Conservation (phyloP, 306 rosid genomes). For the Vigna reflexopilosa region DNA sequence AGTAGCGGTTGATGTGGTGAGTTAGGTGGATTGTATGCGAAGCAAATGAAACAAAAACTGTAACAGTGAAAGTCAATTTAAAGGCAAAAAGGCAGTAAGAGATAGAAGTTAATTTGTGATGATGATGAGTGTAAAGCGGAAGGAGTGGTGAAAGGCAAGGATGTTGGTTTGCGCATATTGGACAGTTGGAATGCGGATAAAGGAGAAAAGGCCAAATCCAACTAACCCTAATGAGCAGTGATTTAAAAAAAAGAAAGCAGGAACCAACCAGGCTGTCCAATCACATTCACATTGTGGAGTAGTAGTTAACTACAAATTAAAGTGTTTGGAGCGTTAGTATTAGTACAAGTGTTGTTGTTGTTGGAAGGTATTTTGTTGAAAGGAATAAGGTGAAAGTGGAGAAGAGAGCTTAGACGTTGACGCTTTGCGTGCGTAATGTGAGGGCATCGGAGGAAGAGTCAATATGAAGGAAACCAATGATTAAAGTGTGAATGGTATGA, state of each 20-base stretch:
- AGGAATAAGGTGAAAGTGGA: slow-evolving; percentile 12
- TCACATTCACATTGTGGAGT: slow-evolving; percentile 24
- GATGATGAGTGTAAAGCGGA: slow-evolving; percentile 39
- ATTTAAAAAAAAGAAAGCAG: background rate
- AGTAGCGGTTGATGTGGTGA: background rate
- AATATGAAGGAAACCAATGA: slow-evolving; percentile 54
- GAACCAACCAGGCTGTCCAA: slow-evolving; percentile 36
- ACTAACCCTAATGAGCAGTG: slow-evolving; percentile 34
- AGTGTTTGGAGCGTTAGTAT: background rate
- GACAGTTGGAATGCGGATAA: slow-evolving; percentile 45
- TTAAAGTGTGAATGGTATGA: slow-evolving; percentile 21
- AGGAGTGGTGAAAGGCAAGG: background rate
- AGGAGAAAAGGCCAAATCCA: slow-evolving; percentile 43
- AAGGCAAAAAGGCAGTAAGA: slow-evolving; percentile 26
- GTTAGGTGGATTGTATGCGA: slow-evolving; percentile 45
- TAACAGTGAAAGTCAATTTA: slow-evolving; percentile 44
- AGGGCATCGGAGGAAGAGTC: slow-evolving; percentile 41
- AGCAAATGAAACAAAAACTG: slow-evolving; percentile 40
- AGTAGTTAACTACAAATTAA: slow-evolving; percentile 10
- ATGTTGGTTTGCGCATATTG: background rate
- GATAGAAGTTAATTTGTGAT: slow-evolving; percentile 21
- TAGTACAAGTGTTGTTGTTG: no score
- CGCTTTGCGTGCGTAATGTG: slow-evolving; percentile 49
- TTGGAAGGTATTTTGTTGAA: slow-evolving; percentile 1
- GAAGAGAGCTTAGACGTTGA: slow-evolving; percentile 40